Evolutionary conservation across 1,284 basidiomycete genomes (phyloP), one percentile per base, ranked within the genome.

Genomic region (Sphaerobolus stellatus): DNA sequence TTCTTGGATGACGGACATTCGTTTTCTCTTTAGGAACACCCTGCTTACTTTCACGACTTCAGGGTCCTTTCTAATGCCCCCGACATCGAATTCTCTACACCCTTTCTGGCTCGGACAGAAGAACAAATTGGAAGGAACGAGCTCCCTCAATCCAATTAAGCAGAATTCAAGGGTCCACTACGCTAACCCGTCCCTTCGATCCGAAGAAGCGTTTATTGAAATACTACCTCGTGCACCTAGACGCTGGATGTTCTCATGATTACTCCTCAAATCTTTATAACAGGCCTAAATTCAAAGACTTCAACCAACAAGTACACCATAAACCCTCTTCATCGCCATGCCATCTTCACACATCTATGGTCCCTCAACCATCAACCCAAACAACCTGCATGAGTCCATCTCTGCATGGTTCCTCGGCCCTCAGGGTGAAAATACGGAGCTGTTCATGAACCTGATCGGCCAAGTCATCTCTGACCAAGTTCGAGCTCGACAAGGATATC

Each of bases 361-460:
- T 36, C 33, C 18, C 18, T 36, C 11, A 11, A 36, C 22, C 22
- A 9, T 24, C 22, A 13, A 16, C 14, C 48, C 49, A 24, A 43
- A 40, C 22, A 25, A 36, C 20, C 11, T 40, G 13, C 57, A 58
- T 28, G 51, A 64, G 8, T 58, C 61, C 20, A 48, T 69, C 20
- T 59, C 59, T 2, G 60, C 67, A 1, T 67, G 66, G 62, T 69
- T 69, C 52, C 48, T 69, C 14, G 67, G 67, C 7, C 66, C 67
- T 5, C 57, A 61, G 28, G 64, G 60, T 5, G 67, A 69, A 52
- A 69, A 68, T 53, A 48, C 48, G 18, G 54, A 62, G 4, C 18
- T 63, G 9, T 53, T 68, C 38, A 56, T 58, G 24, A 34, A 57
- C 3, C 49, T 57, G 30, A 58, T 68, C 57, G 33, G 45, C 2